These are phyloP conservation scores for Tillandsia leiboldiana DNA, from an alignment of 176 grass and related monocot genomes.

Conservation along the genomic window DNA sequence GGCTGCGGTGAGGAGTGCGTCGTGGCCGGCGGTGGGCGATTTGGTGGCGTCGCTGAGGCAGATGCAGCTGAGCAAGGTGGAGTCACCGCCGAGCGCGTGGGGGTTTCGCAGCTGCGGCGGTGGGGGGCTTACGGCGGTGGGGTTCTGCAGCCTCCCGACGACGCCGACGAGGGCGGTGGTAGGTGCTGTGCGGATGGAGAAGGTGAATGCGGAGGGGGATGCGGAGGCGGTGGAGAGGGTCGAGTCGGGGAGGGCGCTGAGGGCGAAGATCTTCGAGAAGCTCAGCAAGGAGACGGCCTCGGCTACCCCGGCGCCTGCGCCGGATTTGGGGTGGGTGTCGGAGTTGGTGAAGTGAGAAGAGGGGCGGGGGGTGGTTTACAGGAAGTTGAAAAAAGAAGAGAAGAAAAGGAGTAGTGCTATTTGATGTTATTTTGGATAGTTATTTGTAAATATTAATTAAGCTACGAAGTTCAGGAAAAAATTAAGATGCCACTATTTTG, in stretches of 20 bases:
- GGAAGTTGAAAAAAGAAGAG: too few species aligned
- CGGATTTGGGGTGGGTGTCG: constrained; percentile 11
- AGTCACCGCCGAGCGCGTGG: constrained; percentile 5
- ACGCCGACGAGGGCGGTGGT: not conserved
- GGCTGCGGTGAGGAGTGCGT: not conserved
- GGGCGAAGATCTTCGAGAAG: constrained; percentile 9
- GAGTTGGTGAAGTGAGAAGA: constrained; percentile 5
- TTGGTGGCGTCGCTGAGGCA: constrained; percentile 6
- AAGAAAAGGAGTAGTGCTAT: too few species aligned
- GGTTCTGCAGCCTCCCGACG: constrained; percentile 5
- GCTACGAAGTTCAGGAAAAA: not conserved
- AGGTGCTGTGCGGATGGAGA: not conserved
- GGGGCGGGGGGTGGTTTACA: not conserved
- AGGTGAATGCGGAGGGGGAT: not conserved
- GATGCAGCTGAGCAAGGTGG: constrained; percentile 13
- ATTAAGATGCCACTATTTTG: not conserved
- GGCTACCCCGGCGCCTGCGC: not conserved
- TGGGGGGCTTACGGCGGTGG: not conserved
- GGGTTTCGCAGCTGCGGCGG: not conserved
- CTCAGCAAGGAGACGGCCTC: not conserved
- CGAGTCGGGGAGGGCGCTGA: not conserved
- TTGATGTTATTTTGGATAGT: too few species aligned
- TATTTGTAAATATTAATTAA: not conserved
- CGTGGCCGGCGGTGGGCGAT: not conserved
- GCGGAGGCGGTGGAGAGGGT: not conserved